phyloP scores from a whole-genome alignment of 208 protist genomes.

The Angomonas deanei region DNA sequence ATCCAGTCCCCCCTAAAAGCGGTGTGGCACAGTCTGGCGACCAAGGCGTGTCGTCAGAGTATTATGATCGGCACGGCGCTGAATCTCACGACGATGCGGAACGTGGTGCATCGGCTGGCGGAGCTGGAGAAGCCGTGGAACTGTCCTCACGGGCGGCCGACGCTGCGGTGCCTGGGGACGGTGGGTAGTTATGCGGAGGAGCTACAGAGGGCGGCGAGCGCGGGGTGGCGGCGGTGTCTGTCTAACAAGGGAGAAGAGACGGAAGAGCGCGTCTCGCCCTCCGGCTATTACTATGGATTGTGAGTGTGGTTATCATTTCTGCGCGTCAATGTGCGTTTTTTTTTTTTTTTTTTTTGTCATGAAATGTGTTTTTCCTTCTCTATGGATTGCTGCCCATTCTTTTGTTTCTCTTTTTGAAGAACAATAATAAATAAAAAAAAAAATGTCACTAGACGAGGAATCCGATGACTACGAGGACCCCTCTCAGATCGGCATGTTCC shows the following conservation, averaged over 20 bases:
- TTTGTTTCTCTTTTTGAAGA: too few species aligned
- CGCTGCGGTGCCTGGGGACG: constrained; percentile 61
- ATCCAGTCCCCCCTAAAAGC: constrained; percentile 63
- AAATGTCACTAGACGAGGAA: too few species aligned
- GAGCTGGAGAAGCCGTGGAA: constrained; percentile 91
- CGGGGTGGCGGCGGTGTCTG: not conserved
- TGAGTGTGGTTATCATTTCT: too few species aligned
- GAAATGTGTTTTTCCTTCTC: too few species aligned
- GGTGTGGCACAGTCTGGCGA: constrained; percentile 89
- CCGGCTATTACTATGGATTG: not conserved
- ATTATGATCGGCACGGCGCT: constrained; percentile 93
- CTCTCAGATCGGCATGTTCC: too few species aligned
- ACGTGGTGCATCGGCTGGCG: constrained; percentile 62
- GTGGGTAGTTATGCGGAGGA: constrained; percentile 18
- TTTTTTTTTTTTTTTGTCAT: too few species aligned
- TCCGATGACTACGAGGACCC: too few species aligned
- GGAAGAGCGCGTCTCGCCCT: not conserved
- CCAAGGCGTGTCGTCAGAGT: constrained; percentile 86
- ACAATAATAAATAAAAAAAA: too few species aligned
- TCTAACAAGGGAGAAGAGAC: not conserved
- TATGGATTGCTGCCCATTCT: too few species aligned
- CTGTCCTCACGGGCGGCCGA: constrained; percentile 94
- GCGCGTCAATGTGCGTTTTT: too few species aligned
- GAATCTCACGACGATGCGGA: constrained; percentile 59
- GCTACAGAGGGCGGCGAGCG: not conserved